phyloP scores from a whole-genome alignment of 1,284 basidiomycete genomes.

The Puccinia triticina region DNA sequence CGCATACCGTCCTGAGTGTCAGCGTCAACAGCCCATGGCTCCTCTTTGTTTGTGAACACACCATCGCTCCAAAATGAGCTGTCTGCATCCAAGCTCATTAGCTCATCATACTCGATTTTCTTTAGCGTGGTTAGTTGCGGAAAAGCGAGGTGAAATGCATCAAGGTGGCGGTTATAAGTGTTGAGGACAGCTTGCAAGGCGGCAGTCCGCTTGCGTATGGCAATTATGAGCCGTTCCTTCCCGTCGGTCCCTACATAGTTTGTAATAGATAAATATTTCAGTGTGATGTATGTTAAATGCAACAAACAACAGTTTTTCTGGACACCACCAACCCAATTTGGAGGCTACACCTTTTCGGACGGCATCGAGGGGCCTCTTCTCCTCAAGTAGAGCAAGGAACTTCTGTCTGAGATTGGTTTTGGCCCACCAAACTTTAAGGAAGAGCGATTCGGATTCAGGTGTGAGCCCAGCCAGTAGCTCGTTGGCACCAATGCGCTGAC shows the following conservation, averaged over 20 bases:
- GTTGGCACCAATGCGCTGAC: neutral
- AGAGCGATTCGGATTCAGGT: neutral
- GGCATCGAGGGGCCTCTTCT: slow-evolving; percentile 4
- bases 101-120: neutral
- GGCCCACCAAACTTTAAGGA: slow-evolving; percentile 31
- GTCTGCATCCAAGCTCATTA: slow-evolving; percentile 10
- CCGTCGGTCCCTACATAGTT: slow-evolving; percentile 30
- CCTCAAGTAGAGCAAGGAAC: neutral
- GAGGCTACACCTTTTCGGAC: neutral
- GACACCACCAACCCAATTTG: slow-evolving; percentile 13
- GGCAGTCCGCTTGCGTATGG: neutral
- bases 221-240: slow-evolving; percentile 3
- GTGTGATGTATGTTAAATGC: too few species aligned
- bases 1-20: slow-evolving; percentile 35
- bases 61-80: slow-evolving; percentile 29
- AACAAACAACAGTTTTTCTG: too few species aligned
- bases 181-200: neutral
- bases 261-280: too few species aligned
- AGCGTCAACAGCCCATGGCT: slow-evolving; percentile 24
- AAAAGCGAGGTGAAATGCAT: neutral
- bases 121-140: neutral
- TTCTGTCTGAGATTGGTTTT: slow-evolving; percentile 15
- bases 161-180: slow-evolving; percentile 8
- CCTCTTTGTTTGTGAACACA: slow-evolving; percentile 1
- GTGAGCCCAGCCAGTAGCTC: neutral